Evolutionary conservation across 202 grass and related monocot species (phyloP).

Genomic region (Hordeum pubiflorum): DNA sequence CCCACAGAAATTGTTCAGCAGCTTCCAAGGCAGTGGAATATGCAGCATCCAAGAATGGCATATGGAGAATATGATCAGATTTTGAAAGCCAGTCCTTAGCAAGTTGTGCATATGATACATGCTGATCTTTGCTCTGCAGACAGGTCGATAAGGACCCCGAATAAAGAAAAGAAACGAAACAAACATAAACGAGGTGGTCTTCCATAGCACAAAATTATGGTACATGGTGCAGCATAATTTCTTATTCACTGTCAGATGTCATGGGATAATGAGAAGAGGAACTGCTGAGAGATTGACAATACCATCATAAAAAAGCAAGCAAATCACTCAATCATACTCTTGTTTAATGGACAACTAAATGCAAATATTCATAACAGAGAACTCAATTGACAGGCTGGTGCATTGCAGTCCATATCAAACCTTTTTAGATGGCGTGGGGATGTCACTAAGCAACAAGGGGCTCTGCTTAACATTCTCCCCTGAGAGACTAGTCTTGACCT

Average conservation of each 20-base stretch:
- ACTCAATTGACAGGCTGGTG: background rate
- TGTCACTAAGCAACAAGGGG: background rate
- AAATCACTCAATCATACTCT: background rate
- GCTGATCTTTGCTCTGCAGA: conserved; percentile 55
- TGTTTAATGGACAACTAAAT: conserved; percentile 8
- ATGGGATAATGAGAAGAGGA: conserved; percentile 22
- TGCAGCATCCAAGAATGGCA: conserved; percentile 48
- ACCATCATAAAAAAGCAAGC: background rate
- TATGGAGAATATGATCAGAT: conserved; percentile 60
- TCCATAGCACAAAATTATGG: background rate
- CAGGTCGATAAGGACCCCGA: conserved; percentile 4
- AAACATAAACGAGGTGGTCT: background rate
- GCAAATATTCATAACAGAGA: background rate
- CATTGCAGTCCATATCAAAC: conserved; percentile 20
- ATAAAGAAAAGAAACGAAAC: conserved; percentile 13
- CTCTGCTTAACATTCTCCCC: conserved; percentile 27
- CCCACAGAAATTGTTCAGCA: conserved; percentile 90
- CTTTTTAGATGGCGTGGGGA: conserved; percentile 25
- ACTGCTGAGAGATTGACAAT: background rate
- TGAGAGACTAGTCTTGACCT: conserved; percentile 16
- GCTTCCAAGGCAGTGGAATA: conserved; percentile 59
- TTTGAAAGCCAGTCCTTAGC: conserved; percentile 80
- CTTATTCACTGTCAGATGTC: background rate
- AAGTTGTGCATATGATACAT: conserved; percentile 56
- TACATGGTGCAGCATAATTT: background rate